Conservation (phyloP, 805 yeast genomes). For the Sugiyamaella lignohabitans region DNA sequence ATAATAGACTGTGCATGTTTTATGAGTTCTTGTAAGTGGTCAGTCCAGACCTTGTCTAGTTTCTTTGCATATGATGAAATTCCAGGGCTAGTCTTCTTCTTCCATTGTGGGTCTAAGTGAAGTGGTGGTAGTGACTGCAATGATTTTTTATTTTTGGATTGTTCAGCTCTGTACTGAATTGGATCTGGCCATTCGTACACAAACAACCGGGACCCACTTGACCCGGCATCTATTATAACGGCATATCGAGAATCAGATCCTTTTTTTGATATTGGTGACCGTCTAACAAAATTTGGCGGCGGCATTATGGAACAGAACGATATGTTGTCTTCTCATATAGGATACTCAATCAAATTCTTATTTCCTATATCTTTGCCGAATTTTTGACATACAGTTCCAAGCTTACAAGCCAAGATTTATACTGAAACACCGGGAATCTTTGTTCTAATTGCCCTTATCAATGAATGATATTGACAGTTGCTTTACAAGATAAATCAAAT, state of each 20-base stretch:
- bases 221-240: constrained; percentile 89
- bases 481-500: too few relatives aligned
- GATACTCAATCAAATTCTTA: too few relatives aligned
- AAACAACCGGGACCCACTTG: constrained; percentile 87
- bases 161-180: constrained; percentile 20
- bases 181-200: constrained; percentile 74
- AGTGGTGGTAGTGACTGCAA: constrained; percentile 63
- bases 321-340: too few relatives aligned
- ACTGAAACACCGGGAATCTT: too few relatives aligned
- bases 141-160: constrained; percentile 29
- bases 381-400: too few relatives aligned
- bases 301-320: too few relatives aligned
- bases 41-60: constrained; percentile 50
- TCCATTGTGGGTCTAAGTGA: constrained; percentile 60
- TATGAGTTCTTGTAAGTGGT: constrained; percentile 62
- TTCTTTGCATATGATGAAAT: constrained; percentile 54
- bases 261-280: too few relatives aligned
- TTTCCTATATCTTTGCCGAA: too few relatives aligned
- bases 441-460: too few relatives aligned
- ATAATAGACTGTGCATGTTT: constrained; percentile 63
- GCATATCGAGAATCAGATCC: constrained; percentile 52
- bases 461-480: too few relatives aligned
- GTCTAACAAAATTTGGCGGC: too few relatives aligned
- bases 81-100: constrained; percentile 72
- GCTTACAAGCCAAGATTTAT: too few relatives aligned